Base-by-base conservation (phyloP, 2,329 filamentous ascomycete genomes). In the Monilinia aucupariae region DNA sequence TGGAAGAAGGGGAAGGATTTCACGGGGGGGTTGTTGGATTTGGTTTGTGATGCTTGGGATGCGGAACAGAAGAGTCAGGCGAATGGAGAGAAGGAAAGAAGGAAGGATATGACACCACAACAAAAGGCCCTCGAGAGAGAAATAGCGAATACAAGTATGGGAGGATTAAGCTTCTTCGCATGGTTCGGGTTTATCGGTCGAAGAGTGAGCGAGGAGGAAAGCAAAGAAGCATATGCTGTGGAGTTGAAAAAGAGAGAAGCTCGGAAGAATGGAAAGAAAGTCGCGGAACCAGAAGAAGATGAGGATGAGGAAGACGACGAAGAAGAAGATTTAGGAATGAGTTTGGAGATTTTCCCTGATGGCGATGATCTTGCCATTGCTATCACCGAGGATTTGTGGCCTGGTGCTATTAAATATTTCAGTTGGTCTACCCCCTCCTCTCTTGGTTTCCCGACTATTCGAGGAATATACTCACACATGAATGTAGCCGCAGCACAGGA, bases 1-100 rank as follows among this genome's bases (percentile, higher is more conserved):
- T 96, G 91, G 92, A 94, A 92, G 84, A 83, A 85, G 71, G 89
- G 84, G 72, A 90, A 90, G 80, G 93, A 97, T 76, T 78, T 92
- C 71, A 97, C 91, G 45, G 81, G 85, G 62, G 92, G 93, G 54
- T 78, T 97, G 72, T 85, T 93, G 43, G 85, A 87, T 75, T 83
- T 90, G 45, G 90, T 88, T 62, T 81, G 84, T 71, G 82, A 87
- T 72, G 81, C 92, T 58, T 90, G 81, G 73, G 81, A 89, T 66
- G 86, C 87, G 45, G 81, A 84, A 68, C 75, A 78, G 74, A 78
- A 76, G 66, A 75, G 75, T 52, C 68, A 65, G 72, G 70, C 69
- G 30, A 70, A 75, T 51, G 67, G 65, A 71, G 70, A 69, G 43
- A 71, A 68, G 69, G 41, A 50, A 6, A 27, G 30, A 34, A 34